Conservation (phyloP, 148 eudicot species). For the Gaultheria prostrata region DNA sequence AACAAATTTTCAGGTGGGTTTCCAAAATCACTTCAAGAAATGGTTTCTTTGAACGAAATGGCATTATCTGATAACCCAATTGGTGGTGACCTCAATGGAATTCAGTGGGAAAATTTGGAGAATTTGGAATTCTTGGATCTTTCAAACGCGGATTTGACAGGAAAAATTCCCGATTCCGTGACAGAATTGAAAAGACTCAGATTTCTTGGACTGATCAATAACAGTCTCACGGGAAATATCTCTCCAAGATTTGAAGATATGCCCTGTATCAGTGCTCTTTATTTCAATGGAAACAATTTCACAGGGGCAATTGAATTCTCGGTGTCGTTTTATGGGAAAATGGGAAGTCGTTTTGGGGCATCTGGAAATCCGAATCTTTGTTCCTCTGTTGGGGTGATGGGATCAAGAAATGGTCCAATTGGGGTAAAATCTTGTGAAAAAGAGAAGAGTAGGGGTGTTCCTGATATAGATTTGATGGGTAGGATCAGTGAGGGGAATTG, state of each 20-base stretch:
- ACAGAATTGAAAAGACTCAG: slow-evolving; percentile 45
- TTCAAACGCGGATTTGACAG: slow-evolving; percentile 43
- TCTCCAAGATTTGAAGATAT: slow-evolving; percentile 37
- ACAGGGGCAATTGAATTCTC: slow-evolving; percentile 48
- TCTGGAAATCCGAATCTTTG: slow-evolving; percentile 54
- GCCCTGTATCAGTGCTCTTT: slow-evolving; percentile 48
- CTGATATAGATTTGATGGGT: slow-evolving; percentile 1
- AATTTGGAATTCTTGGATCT: slow-evolving; percentile 55
- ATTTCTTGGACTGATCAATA: slow-evolving; percentile 54
- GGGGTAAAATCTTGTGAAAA: slow-evolving; percentile 45
- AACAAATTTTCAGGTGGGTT: slow-evolving; percentile 61
- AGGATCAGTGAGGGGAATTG: slow-evolving; percentile 3
- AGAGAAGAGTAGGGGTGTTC: background rate
- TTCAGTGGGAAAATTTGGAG: slow-evolving; percentile 53
- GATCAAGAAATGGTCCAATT: slow-evolving; percentile 24
- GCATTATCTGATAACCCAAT: slow-evolving; percentile 50
- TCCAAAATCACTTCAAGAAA: slow-evolving; percentile 37
- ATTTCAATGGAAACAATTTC: slow-evolving; percentile 56
- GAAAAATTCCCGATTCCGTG: slow-evolving; percentile 51
- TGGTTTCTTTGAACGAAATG: slow-evolving; percentile 54
- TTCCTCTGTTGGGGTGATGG: slow-evolving; percentile 24
- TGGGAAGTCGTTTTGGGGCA: slow-evolving; percentile 67
- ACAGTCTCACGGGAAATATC: slow-evolving; percentile 50
- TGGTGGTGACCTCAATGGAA: slow-evolving; percentile 38
- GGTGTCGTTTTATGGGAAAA: slow-evolving; percentile 37